These are phyloP conservation scores for Pluteus cervinus DNA, from an alignment of 768 basidiomycete genomes.

Conservation along the genomic window DNA sequence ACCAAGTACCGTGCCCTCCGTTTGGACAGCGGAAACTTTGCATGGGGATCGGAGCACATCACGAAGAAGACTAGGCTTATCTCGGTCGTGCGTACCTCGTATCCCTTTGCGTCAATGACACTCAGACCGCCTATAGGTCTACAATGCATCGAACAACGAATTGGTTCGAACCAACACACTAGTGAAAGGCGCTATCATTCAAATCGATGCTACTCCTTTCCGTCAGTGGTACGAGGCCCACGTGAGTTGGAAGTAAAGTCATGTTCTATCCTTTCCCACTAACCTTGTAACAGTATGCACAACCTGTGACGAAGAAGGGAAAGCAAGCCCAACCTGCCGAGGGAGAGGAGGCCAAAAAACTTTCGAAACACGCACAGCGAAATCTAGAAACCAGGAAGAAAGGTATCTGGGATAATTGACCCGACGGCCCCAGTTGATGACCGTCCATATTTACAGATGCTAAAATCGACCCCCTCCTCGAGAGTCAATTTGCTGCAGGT, in stretches of 20 bases:
- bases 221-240: slow-evolving; percentile 99
- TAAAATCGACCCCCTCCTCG: slow-evolving; percentile 87
- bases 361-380: slow-evolving; percentile 88
- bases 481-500: slow-evolving; percentile 88
- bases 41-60: slow-evolving; percentile 93
- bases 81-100: slow-evolving; percentile 70
- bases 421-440: neutral
- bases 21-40: slow-evolving; percentile 96
- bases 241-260: slow-evolving; percentile 44
- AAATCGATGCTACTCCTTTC: slow-evolving; percentile 98
- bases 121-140: slow-evolving; percentile 55
- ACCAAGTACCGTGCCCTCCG: slow-evolving; percentile 93
- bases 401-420: slow-evolving; percentile 36
- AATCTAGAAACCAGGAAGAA: slow-evolving; percentile 87
- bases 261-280: slow-evolving; percentile 3
- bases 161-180: slow-evolving; percentile 99
- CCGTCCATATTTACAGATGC: slow-evolving; percentile 46
- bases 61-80: slow-evolving; percentile 97
- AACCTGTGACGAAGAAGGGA: slow-evolving; percentile 89
- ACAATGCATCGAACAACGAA: slow-evolving; percentile 99
- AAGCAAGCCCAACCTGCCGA: slow-evolving; percentile 48
- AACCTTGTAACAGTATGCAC: slow-evolving; percentile 68
- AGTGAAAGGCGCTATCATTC: slow-evolving; percentile 94
- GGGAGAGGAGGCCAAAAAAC: slow-evolving; percentile 59
- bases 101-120: slow-evolving; percentile 2